Conservation (phyloP, 306 rosid genomes). For the Cicer bijugum region DNA sequence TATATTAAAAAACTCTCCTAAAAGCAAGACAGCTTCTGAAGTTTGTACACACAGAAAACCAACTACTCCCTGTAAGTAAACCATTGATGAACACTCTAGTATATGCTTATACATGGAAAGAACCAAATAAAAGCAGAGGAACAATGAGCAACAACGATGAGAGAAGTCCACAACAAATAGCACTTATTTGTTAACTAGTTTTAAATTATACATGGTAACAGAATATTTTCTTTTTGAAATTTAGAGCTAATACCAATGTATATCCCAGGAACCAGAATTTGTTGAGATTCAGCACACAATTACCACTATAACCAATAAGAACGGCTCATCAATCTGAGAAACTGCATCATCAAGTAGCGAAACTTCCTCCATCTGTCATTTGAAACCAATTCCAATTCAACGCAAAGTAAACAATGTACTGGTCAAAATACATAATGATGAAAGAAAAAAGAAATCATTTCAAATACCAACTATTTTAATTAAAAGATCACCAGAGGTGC, state of each 20-base stretch:
- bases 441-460: constrained; percentile 47
- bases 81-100: constrained; percentile 5
- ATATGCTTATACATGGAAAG: constrained; percentile 32
- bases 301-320: constrained; percentile 99
- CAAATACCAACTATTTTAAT: constrained; percentile 77
- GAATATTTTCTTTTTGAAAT: constrained; percentile 68
- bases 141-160: neutral
- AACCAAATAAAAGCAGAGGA: constrained; percentile 17
- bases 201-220: constrained; percentile 42
- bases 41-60: constrained; percentile 36
- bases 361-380: constrained; percentile 97
- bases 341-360: constrained; percentile 87
- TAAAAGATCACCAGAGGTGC: constrained; percentile 99
- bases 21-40: constrained; percentile 16
- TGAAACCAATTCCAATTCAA: constrained; percentile 56
- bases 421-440: constrained; percentile 41
- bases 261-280: constrained; percentile 98
- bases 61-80: constrained; percentile 30
- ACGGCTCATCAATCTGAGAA: constrained; percentile 95
- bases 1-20: constrained; percentile 12
- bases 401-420: constrained; percentile 43
- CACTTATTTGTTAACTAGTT: constrained; percentile 39
- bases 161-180: constrained; percentile 8
- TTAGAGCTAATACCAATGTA: constrained; percentile 98
- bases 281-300: constrained; percentile 99